Percentiles rank a stretch among this genome's conserved stretches.
phyloP scores from a whole-genome alignment of 1,284 basidiomycete species.

The Ceratobasidium sp. region DNA sequence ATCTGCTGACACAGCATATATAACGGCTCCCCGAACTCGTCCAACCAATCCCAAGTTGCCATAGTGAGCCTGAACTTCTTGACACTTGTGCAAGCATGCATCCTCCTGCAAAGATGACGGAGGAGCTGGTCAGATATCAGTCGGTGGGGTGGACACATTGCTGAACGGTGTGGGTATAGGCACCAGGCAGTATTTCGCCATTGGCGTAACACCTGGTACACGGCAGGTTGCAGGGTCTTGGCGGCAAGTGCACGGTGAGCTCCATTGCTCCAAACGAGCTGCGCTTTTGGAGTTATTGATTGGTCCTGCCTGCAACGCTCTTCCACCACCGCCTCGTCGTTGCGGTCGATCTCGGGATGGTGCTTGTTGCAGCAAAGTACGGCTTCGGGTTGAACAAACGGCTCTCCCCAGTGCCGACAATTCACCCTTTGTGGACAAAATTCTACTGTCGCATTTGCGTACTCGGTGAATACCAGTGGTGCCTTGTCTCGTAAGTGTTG shows the following conservation, averaged over 20 bases:
- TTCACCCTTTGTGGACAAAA: background rate
- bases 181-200: background rate
- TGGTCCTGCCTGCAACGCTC: background rate
- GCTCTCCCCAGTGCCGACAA: background rate
- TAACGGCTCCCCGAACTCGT: background rate
- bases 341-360: background rate
- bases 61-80: background rate
- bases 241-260: background rate
- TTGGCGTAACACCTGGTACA: background rate
- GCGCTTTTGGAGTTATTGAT: background rate
- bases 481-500: background rate
- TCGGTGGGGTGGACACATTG: background rate
- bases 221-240: background rate
- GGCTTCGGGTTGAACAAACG: background rate
- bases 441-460: background rate
- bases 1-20: background rate
- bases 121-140: background rate
- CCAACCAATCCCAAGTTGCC: background rate
- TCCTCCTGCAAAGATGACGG: background rate
- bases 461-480: background rate
- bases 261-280: background rate
- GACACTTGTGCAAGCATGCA: background rate
- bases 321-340: background rate
- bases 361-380: slow-evolving; percentile 3
- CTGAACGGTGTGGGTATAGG: background rate